Conservation (phyloP, 73 alveolate species). For the Tetrahymena malaccensis region DNA sequence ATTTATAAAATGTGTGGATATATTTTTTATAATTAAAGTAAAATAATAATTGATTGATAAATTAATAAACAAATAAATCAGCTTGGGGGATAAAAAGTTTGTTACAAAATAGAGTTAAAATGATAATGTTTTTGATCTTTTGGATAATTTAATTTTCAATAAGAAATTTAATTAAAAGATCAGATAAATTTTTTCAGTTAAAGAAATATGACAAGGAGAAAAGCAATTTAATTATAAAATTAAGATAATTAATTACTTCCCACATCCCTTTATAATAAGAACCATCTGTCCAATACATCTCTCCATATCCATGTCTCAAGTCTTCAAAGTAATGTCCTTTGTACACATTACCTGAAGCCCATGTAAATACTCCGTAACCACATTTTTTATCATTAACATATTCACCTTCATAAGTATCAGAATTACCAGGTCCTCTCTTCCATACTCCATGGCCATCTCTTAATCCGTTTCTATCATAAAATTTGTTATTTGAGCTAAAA, state of each 20-base stretch:
- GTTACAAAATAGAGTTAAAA: background rate
- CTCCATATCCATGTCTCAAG: constrained; percentile 36
- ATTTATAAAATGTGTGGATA: background rate
- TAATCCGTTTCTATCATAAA: background rate
- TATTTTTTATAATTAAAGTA: too few species aligned
- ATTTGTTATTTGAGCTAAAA: background rate
- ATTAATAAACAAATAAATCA: too few species aligned
- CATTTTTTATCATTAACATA: constrained; percentile 25
- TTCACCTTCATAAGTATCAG: constrained; percentile 35
- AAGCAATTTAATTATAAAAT: too few species aligned
- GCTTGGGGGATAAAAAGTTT: background rate
- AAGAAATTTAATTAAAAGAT: background rate
- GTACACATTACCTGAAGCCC: constrained; percentile 35
- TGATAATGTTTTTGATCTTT: too few species aligned
- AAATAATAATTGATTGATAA: too few species aligned
- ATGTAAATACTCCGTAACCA: constrained; percentile 34
- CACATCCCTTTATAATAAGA: constrained; percentile 15
- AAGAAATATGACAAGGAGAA: background rate
- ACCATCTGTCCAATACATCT: constrained; percentile 38
- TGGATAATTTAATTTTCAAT: too few species aligned
- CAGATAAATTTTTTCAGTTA: background rate
- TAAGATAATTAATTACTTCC: constrained; percentile 1
- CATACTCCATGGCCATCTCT: constrained; percentile 36
- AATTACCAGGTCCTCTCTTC: constrained; percentile 6
- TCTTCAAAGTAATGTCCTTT: constrained; percentile 11